phyloP scores from a whole-genome alignment of 2,329 filamentous ascomycete species.

The Cladosporium cucumerinum region DNA sequence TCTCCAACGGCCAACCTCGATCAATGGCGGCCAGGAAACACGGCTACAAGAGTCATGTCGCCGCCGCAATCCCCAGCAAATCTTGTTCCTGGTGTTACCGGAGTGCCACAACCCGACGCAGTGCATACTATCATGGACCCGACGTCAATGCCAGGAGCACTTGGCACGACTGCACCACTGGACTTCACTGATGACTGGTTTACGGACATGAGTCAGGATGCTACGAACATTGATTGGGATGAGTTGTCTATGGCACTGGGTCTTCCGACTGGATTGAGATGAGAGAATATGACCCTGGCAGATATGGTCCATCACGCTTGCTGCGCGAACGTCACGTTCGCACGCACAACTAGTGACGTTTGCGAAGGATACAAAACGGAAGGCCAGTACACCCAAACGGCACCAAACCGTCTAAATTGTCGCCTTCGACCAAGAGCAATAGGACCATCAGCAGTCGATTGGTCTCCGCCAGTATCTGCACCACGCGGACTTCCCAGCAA shows the following conservation, averaged over 20 bases:
- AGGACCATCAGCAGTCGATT: conserved; percentile 10
- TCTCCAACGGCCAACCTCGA: background rate
- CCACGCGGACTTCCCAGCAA: conserved; percentile 21
- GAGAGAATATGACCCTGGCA: background rate
- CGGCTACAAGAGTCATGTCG: background rate
- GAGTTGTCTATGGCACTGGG: background rate
- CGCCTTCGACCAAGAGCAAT: background rate
- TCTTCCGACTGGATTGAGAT: background rate
- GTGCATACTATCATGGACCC: background rate
- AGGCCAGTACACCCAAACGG: background rate
- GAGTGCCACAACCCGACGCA: background rate
- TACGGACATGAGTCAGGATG: background rate
- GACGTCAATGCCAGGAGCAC: background rate
- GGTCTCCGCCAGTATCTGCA: conserved; percentile 24
- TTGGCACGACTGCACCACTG: background rate
- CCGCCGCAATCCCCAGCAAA: background rate
- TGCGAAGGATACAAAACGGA: background rate
- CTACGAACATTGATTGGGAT: background rate
- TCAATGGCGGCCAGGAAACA: background rate
- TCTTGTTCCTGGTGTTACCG: background rate
- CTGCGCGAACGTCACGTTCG: background rate
- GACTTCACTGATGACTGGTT: conserved; percentile 3
- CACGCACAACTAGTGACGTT: background rate
- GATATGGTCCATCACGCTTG: background rate
- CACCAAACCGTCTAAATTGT: background rate